phyloP scores from a whole-genome alignment of 805 yeast genomes.

The Lipomyces chichibuensis region DNA sequence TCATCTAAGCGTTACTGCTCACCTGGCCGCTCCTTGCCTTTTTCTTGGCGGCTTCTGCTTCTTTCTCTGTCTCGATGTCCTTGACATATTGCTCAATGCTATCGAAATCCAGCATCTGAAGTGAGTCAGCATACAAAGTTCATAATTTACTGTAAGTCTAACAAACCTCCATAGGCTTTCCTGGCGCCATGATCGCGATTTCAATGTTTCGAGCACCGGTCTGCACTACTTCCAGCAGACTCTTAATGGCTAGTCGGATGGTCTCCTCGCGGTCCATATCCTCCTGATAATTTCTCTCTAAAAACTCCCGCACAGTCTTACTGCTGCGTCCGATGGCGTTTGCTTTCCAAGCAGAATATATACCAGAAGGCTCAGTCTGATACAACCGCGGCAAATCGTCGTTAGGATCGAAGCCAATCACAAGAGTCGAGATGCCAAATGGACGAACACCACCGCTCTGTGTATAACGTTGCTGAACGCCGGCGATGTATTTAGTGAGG shows the following conservation, averaged over 20 bases:
- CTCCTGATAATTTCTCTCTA: slow-evolving; percentile 79
- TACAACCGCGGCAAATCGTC: slow-evolving; percentile 80
- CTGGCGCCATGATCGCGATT: slow-evolving; percentile 81
- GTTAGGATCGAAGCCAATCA: slow-evolving; percentile 92
- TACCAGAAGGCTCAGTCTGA: slow-evolving; percentile 97
- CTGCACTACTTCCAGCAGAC: slow-evolving; percentile 93
- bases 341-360: slow-evolving; percentile 97
- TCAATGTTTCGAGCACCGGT: slow-evolving; percentile 97
- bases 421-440: slow-evolving; percentile 91
- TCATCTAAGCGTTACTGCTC: slow-evolving; percentile 8
- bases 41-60: slow-evolving; percentile 76
- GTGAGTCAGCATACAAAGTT: slow-evolving; percentile 1
- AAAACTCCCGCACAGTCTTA: slow-evolving; percentile 91
- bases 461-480: slow-evolving; percentile 94
- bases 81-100: slow-evolving; percentile 75
- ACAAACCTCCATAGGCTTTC: slow-evolving; percentile 53
- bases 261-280: slow-evolving; percentile 70
- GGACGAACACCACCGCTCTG: slow-evolving; percentile 99
- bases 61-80: slow-evolving; percentile 86
- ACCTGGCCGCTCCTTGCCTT: slow-evolving; percentile 41
- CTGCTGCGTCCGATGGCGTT: slow-evolving; percentile 94
- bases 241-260: slow-evolving; percentile 77
- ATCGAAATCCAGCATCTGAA: slow-evolving; percentile 59
- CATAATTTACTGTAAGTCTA: neutral
- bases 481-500: slow-evolving; percentile 93